Evolutionary conservation across 305 asterid species (phyloP).

Genomic region (Solanum hybrid): DNA sequence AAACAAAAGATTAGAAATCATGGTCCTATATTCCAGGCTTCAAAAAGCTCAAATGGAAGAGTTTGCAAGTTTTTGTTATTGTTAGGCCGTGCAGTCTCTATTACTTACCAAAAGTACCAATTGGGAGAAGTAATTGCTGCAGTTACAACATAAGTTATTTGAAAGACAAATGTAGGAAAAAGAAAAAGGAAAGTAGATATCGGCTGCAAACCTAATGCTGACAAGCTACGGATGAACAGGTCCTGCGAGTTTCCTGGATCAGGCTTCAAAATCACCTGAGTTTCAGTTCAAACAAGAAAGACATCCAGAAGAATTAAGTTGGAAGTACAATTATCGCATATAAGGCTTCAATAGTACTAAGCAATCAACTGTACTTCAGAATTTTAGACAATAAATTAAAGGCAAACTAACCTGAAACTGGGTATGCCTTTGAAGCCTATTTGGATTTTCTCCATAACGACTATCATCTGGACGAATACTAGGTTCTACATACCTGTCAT

Average conservation of each 20-base stretch:
- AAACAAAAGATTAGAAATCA: not conserved
- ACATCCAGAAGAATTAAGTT: not conserved
- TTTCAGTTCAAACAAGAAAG: constrained; percentile 22
- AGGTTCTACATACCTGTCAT: constrained; percentile 89
- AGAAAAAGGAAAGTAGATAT: not conserved
- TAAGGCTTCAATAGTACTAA: not conserved
- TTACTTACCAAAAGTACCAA: not conserved
- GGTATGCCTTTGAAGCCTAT: constrained; percentile 95
- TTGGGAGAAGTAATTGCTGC: not conserved
- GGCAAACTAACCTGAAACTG: constrained; percentile 69
- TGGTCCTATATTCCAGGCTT: not conserved
- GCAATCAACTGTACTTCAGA: not conserved
- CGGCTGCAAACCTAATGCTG: constrained; percentile 51
- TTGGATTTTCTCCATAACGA: constrained; percentile 98
- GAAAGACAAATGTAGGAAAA: not conserved
- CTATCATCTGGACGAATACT: constrained; percentile 97
- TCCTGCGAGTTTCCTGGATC: constrained; percentile 98
- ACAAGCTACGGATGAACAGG: constrained; percentile 85
- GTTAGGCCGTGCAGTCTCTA: not conserved
- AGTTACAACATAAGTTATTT: not conserved
- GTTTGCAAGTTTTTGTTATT: not conserved
- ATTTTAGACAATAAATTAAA: constrained; percentile 4
- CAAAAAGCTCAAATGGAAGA: not conserved
- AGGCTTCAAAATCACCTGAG: constrained; percentile 94
- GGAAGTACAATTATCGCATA: constrained; percentile 8